Evolutionary conservation across 2,329 filamentous ascomycete species (phyloP).

Genomic region (Aplosporella prunicola): DNA sequence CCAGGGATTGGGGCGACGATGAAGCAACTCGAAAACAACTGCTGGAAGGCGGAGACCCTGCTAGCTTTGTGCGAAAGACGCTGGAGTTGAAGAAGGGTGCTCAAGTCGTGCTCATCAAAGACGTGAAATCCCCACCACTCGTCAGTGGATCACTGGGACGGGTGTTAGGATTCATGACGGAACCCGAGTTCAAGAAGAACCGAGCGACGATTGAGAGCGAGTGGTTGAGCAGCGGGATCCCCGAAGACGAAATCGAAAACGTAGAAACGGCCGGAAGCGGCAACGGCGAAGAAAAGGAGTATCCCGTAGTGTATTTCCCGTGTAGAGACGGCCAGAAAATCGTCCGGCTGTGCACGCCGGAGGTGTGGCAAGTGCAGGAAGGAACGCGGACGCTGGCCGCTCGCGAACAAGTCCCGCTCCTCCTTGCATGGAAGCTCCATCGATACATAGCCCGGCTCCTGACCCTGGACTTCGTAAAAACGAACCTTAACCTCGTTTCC

Average conservation of each 20-base stretch:
- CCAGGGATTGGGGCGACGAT: background rate
- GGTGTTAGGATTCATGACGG: slow-evolving; percentile 27
- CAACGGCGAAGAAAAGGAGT: slow-evolving; percentile 17
- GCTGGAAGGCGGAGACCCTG: background rate
- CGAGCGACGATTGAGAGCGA: background rate
- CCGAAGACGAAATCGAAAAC: background rate
- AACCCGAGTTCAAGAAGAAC: too few relatives aligned
- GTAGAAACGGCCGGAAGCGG: too few relatives aligned
- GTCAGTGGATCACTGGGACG: slow-evolving; percentile 28
- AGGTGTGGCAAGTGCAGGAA: slow-evolving; percentile 3
- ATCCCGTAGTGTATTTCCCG: too few relatives aligned
- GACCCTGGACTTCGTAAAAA: slow-evolving; percentile 49
- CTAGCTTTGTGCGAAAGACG: too few relatives aligned
- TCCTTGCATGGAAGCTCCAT: slow-evolving; percentile 53
- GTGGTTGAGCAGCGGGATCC: too few relatives aligned
- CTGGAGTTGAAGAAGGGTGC: background rate
- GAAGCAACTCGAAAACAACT: background rate
- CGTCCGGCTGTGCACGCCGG: background rate
- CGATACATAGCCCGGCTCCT: slow-evolving; percentile 54
- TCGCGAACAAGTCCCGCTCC: slow-evolving; percentile 53
- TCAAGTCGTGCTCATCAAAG: slow-evolving; percentile 6
- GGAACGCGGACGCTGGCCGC: slow-evolving; percentile 41
- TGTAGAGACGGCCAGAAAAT: too few relatives aligned
- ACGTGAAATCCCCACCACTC: slow-evolving; percentile 19
- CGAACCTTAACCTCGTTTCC: slow-evolving; percentile 45